Conservation (phyloP, 495 filamentous ascomycete species). For the Aspergillus bridgeri region DNA sequence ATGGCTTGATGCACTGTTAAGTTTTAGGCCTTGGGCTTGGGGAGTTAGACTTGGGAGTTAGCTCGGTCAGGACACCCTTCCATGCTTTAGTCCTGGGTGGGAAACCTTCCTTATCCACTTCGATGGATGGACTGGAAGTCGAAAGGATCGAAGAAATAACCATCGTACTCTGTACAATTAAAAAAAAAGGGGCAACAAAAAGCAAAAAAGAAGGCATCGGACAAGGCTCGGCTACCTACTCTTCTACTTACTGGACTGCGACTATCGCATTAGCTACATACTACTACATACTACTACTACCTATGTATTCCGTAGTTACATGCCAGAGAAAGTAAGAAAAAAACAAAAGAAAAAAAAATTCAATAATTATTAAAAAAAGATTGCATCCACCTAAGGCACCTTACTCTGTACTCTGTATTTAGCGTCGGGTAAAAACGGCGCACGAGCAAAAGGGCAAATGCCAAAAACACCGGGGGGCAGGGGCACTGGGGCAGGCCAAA, state of each 20-base stretch:
- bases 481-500: constrained; percentile 1
- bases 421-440: constrained; percentile 8
- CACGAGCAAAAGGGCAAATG: constrained; percentile 1
- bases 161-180: too few relatives aligned
- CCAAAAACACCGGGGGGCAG: background rate
- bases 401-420: background rate
- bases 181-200: background rate
- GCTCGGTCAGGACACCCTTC: background rate
- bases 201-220: background rate
- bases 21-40: too few relatives aligned
- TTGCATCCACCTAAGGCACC: background rate
- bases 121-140: background rate
- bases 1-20: too few relatives aligned
- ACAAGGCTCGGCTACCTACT: background rate
- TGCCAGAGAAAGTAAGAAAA: too few relatives aligned
- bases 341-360: background rate
- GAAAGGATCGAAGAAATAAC: background rate
- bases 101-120: background rate
- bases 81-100: background rate
- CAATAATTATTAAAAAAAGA: too few relatives aligned
- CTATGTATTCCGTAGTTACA: background rate
- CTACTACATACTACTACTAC: too few relatives aligned
- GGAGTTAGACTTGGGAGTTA: too few relatives aligned
- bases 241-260: background rate
- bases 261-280: too few relatives aligned